Evolutionary conservation across 208 protist genomes (phyloP), one percentile per base, ranked within the genome.

Genomic region (Leishmania aethiopica): DNA sequence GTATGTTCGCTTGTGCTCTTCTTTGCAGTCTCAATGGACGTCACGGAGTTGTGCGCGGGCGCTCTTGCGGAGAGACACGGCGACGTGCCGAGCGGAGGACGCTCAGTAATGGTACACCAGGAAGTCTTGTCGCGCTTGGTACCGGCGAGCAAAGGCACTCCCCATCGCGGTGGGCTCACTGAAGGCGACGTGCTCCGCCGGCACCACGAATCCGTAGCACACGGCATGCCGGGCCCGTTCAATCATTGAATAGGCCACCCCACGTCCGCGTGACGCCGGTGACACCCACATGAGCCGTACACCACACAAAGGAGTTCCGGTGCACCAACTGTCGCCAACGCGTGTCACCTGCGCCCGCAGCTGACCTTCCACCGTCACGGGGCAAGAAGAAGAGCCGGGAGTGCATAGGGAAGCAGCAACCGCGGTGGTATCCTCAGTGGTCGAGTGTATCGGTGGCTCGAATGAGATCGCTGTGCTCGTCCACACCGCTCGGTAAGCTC

Each of bases 211-310:
- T 3, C 92, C 92, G 69, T 94, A 96, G 71, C 84, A 93, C 3
- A 96, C 75, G 17, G 71, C 77, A 35, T 60, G 74, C 0, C 90
- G 86, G 5, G 89, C 84, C 0, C 49, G 40, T 35, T 96, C 89
- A 3, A 91, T 49, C 78, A 96, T 75, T 13, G 42, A 42, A 19
- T 49, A 88, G 19, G 88, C 88, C 0, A 94, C 62, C 25, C 89
- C 87, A 47, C 78, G 42, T 6, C 88, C 66, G 1, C 90, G 87
- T 22, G 77, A 77, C 0, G 32, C 11, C 45, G 89, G 66, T 6
- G 80, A 57, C n/a, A 96, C 92, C 88, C 89, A 93, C 4, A 96
- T 80, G 5, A 94, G 78, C 59, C 90, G 83, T 13, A 96, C 84
- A 15, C 91, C 92, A 62, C 92, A 96, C 8, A 91, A 87, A 1